Conservation (phyloP, 2,329 filamentous ascomycete genomes). For the Monosporascus ibericus region DNA sequence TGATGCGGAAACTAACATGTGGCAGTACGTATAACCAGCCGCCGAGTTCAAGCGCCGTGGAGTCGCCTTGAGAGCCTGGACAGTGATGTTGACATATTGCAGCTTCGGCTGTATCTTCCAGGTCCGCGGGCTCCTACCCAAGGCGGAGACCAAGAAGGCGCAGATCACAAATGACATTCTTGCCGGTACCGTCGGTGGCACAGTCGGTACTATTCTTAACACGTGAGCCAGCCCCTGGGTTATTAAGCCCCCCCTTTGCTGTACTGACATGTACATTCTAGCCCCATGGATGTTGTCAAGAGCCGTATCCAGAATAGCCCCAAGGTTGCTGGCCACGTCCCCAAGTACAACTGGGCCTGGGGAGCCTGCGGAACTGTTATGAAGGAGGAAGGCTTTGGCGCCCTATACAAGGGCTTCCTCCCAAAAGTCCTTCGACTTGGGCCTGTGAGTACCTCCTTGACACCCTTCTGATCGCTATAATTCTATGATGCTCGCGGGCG, state of each 20-base stretch:
- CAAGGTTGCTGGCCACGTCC: conserved; percentile 70
- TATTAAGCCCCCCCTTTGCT: not conserved
- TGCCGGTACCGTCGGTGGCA: conserved; percentile 83
- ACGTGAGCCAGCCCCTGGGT: conserved; percentile 37
- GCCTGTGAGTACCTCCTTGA: conserved; percentile 21
- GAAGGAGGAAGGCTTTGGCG: conserved; percentile 86
- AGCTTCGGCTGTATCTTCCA: conserved; percentile 96
- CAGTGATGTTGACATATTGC: not conserved
- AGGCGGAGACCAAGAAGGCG: conserved; percentile 69
- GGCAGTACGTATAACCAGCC: conserved; percentile 49
- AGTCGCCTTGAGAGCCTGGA: no score
- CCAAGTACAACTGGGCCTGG: conserved; percentile 99
- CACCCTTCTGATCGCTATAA: not conserved
- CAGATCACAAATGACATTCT: conserved; percentile 85
- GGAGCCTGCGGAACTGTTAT: conserved; percentile 79
- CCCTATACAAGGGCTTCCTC: conserved; percentile 95
- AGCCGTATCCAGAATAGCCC: conserved; percentile 93
- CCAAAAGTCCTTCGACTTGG: conserved; percentile 80
- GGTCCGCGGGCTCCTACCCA: conserved; percentile 77
- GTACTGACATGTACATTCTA: not conserved
- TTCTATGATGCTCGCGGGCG: not conserved
- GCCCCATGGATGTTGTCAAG: conserved; percentile 92
- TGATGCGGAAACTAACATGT: not conserved
- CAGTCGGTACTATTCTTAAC: conserved; percentile 82
- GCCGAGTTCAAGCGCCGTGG: not conserved